Percentiles rank a stretch among this genome's conserved stretches.
These are phyloP conservation scores for Pezicula neosporulosa DNA, from an alignment of 2,329 filamentous ascomycete genomes.

Conservation along the genomic window DNA sequence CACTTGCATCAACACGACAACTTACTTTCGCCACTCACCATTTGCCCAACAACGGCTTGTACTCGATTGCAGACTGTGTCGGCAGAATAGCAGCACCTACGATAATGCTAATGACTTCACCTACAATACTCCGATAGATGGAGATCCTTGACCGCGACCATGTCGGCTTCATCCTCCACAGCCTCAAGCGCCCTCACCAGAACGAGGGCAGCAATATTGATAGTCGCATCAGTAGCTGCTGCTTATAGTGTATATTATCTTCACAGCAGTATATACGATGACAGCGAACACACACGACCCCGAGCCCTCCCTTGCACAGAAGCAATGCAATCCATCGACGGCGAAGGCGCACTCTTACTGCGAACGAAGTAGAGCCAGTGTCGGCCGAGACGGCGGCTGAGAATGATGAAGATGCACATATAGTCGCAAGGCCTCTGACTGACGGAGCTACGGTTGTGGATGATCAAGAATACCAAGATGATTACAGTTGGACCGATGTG, in stretches of 20 bases:
- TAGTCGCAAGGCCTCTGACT: conserved; percentile 18
- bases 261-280: conserved; percentile 39
- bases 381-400: conserved; percentile 21
- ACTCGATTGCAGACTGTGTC: too few species aligned
- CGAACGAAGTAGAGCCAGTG: conserved; percentile 37
- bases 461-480: conserved; percentile 21
- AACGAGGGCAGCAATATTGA: conserved; percentile 50
- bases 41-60: too few species aligned
- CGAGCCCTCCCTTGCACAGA: conserved; percentile 46
- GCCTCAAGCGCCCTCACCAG: conserved; percentile 50
- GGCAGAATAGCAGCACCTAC: too few species aligned
- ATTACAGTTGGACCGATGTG: conserved; percentile 15
- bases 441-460: conserved; percentile 30
- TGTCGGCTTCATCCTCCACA: conserved; percentile 40
- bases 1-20: too few species aligned
- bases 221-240: conserved; percentile 53
- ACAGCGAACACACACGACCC: conserved; percentile 22
- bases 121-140: too few species aligned
- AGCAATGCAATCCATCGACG: conserved; percentile 64
- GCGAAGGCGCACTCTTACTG: conserved; percentile 29
- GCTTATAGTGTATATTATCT: conserved; percentile 56
- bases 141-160: conserved; percentile 4
- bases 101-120: too few species aligned
- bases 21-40: too few species aligned
- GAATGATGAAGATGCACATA: conserved; percentile 29